Conservation (phyloP, 371 early-diverging fungal species). For the Circinella umbellata region DNA sequence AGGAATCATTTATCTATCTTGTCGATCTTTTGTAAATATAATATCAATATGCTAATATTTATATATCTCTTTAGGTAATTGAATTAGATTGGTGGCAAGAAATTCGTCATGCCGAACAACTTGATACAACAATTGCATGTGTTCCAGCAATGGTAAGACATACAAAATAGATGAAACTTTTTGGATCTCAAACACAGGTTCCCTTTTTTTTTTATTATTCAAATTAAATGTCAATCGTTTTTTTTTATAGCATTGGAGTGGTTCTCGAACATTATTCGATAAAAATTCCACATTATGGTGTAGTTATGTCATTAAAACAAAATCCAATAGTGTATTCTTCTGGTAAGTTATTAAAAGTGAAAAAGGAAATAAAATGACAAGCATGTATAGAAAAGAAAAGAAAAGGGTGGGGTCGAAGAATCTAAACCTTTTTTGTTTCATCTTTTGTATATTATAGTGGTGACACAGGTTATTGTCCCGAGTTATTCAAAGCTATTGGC, state of each 20-base stretch:
- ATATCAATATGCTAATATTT: no score
- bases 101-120: conserved; percentile 43
- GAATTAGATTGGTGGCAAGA: conserved; percentile 77
- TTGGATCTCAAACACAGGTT: not conserved
- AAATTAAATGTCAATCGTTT: not conserved
- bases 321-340: conserved; percentile 51
- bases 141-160: conserved; percentile 54
- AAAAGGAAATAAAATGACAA: not conserved
- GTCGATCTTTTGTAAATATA: no score
- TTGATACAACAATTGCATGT: conserved; percentile 54
- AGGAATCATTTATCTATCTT: no score
- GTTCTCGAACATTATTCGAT: conserved; percentile 54
- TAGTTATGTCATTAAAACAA: conserved; percentile 58
- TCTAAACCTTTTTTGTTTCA: no score
- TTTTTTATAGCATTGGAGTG: conserved; percentile 56
- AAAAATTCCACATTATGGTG: conserved; percentile 64
- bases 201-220: no score
- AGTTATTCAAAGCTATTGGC: conserved; percentile 58
- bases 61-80: conserved; percentile 34
- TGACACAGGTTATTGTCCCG: conserved; percentile 67
- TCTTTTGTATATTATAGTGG: conserved; percentile 33
- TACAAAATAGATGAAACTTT: no score
- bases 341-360: conserved; percentile 37
- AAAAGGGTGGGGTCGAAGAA: no score
- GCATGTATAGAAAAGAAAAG: no score